Conservation (phyloP, 148 eudicot species). For the Cornus florida region DNA sequence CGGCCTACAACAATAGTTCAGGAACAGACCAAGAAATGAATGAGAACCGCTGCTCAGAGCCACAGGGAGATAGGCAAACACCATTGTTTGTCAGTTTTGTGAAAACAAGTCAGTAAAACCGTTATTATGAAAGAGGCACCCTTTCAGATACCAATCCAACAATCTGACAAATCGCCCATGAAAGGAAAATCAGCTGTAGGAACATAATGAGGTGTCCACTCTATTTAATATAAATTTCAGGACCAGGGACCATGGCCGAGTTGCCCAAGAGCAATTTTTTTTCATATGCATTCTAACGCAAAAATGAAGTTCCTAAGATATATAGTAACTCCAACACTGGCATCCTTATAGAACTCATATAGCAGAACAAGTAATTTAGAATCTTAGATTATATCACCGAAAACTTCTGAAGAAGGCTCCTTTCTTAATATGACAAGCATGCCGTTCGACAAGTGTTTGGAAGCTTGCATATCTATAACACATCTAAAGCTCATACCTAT, state of each 20-base stretch:
- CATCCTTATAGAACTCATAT: background rate
- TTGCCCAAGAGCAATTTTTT: background rate
- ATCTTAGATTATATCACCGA: background rate
- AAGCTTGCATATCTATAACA: too few relatives aligned
- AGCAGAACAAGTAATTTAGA: background rate
- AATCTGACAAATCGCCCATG: background rate
- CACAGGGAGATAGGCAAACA: background rate
- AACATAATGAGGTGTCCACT: background rate
- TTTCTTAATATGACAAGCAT: background rate
- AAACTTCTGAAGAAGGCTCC: background rate
- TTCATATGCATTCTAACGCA: background rate
- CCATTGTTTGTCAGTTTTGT: background rate
- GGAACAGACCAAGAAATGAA: background rate
- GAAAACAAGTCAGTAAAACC: background rate
- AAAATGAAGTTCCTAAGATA: background rate
- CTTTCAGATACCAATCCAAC: background rate
- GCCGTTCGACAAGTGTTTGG: background rate
- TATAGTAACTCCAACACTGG: background rate
- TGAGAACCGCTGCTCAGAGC: background rate
- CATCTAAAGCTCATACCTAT: background rate
- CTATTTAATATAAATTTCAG: background rate
- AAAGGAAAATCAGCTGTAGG: background rate
- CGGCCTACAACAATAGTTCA: too few relatives aligned
- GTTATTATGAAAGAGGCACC: background rate
- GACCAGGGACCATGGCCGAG: background rate